Conservation (phyloP, 306 rosid species). For the Prunus persica region DNA sequence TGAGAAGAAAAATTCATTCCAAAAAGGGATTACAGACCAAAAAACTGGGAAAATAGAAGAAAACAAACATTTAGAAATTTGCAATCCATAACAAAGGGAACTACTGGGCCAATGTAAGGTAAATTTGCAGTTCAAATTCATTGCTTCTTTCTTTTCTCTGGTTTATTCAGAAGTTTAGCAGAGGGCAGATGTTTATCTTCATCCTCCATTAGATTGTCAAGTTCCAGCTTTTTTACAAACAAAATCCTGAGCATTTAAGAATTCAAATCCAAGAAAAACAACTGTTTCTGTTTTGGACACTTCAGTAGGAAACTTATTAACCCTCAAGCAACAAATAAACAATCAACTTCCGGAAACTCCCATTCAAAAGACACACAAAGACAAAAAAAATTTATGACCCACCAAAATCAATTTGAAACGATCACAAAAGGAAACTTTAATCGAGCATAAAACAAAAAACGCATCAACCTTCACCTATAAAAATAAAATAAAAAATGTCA, state of each 20-base stretch:
- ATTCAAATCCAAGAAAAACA: background rate
- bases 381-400: background rate
- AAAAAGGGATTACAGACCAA: background rate
- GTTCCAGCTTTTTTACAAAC: background rate
- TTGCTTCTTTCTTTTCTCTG: background rate
- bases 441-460: background rate
- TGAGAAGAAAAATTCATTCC: background rate
- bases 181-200: background rate
- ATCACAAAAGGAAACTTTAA: background rate
- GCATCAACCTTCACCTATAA: background rate
- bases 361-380: background rate
- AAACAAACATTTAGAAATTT: background rate
- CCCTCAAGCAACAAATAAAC: background rate
- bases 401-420: background rate
- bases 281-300: background rate
- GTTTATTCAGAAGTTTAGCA: background rate
- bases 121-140: background rate
- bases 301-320: background rate
- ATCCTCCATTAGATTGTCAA: background rate
- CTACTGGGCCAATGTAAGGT: background rate
- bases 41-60: background rate
- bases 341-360: background rate
- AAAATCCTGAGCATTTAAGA: background rate
- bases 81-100: background rate
- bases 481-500: background rate